phyloP scores from a whole-genome alignment of 2,329 filamentous ascomycete species.

The Bertia moriformis region DNA sequence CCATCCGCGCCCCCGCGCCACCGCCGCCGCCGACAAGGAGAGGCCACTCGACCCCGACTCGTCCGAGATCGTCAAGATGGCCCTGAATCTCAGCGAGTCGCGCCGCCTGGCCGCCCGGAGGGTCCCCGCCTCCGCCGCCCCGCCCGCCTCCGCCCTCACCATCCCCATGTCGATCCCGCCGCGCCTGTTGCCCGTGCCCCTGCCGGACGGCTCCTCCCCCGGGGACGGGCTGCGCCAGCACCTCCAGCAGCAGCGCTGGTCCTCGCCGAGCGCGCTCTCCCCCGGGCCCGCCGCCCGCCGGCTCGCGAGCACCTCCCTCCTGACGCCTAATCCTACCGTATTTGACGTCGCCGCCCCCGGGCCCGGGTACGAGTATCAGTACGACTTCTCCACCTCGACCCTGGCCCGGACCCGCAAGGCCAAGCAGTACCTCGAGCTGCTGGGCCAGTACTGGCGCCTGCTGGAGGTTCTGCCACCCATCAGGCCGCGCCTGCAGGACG shows the following conservation, averaged over 20 bases:
- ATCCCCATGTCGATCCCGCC: too few relatives aligned
- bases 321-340: too few relatives aligned
- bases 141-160: conserved; percentile 30
- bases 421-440: conserved; percentile 71
- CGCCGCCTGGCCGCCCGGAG: conserved; percentile 47
- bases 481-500: conserved; percentile 24
- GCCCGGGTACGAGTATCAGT: conserved; percentile 30
- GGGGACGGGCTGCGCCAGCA: conserved; percentile 52
- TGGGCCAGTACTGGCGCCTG: conserved; percentile 68
- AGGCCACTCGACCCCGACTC: conserved; percentile 55
- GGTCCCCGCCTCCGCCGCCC: conserved; percentile 34
- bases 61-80: conserved; percentile 83
- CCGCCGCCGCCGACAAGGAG: conserved; percentile 9
- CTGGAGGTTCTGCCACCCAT: conserved; percentile 68
- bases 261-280: conserved; percentile 11
- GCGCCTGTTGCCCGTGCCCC: conserved; percentile 27
- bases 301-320: background rate
- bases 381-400: conserved; percentile 66
- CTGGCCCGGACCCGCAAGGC: conserved; percentile 72
- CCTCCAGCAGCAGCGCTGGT: conserved; percentile 54
- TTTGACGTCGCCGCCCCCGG: too few relatives aligned
- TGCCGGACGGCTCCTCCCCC: conserved; percentile 31
- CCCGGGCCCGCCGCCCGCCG: conserved; percentile 31
- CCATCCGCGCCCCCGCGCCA: conserved; percentile 4
- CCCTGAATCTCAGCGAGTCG: conserved; percentile 74